phyloP scores from a whole-genome alignment of 2,329 filamentous ascomycete species.

The Aureobasidium namibiae region DNA sequence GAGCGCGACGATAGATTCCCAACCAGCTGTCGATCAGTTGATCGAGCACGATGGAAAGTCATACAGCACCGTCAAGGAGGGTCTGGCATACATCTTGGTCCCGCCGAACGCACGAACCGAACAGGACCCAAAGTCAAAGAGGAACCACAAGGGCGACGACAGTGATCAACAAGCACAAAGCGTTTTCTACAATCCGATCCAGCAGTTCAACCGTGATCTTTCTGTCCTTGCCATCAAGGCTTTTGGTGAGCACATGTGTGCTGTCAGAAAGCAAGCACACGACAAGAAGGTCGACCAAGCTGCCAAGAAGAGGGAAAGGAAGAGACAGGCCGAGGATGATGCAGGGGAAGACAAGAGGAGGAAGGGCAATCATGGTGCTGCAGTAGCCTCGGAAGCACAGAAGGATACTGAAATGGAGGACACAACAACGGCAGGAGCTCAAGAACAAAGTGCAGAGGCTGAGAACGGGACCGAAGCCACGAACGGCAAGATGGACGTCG shows the following conservation, averaged over 20 bases:
- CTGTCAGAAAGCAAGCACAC: conserved; percentile 16
- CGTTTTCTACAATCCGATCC: conserved; percentile 98
- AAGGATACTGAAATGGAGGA: conserved; percentile 17
- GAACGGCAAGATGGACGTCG: background rate
- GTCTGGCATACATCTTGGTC: conserved; percentile 59
- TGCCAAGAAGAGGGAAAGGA: conserved; percentile 16
- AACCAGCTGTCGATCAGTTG: conserved; percentile 23
- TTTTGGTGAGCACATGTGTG: conserved; percentile 60
- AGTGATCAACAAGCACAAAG: conserved; percentile 58
- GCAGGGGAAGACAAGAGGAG: conserved; percentile 31
- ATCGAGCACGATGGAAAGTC: conserved; percentile 26
- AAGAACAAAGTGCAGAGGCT: background rate
- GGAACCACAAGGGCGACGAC: conserved; percentile 33
- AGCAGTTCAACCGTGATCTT: conserved; percentile 96
- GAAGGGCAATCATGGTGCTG: conserved; percentile 18
- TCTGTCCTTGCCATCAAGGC: conserved; percentile 87
- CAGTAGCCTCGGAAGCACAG: background rate
- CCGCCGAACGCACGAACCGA: conserved; percentile 44
- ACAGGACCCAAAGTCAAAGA: conserved; percentile 33
- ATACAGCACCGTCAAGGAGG: conserved; percentile 54
- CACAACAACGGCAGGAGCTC: conserved; percentile 13
- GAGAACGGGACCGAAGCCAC: background rate
- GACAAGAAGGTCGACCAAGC: conserved; percentile 10
- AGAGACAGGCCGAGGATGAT: conserved; percentile 25
- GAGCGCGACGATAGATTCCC: conserved; percentile 14